Conservation (phyloP, 1,284 basidiomycete genomes). For the Cyathus pygmaeus region DNA sequence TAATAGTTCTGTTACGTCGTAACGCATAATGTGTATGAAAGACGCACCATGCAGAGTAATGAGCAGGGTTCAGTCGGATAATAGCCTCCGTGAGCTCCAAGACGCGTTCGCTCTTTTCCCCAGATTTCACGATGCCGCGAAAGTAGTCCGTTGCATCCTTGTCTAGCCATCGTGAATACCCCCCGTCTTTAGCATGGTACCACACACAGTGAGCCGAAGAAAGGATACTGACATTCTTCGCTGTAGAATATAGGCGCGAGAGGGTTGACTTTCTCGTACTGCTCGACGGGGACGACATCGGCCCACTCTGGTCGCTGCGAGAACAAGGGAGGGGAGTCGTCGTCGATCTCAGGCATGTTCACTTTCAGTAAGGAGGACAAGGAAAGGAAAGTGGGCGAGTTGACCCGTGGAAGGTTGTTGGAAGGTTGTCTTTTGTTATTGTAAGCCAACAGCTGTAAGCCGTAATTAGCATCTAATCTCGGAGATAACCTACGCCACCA, state of each 20-base stretch:
- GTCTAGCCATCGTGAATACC: conserved; percentile 60
- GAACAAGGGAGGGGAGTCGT: conserved; percentile 52
- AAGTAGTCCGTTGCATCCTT: conserved; percentile 93
- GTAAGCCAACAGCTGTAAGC: too few relatives aligned
- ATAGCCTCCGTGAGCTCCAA: conserved; percentile 87
- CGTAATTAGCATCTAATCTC: too few relatives aligned
- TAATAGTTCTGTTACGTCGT: not conserved
- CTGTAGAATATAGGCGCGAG: conserved; percentile 92
- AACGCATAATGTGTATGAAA: not conserved
- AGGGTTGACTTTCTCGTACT: conserved; percentile 81
- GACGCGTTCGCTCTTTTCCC: conserved; percentile 83
- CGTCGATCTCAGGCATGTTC: not conserved
- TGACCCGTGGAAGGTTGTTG: too few relatives aligned
- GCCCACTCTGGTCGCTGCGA: conserved; percentile 77
- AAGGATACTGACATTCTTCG: conserved; percentile 75
- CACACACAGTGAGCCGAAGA: conserved; percentile 2
- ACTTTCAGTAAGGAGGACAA: not conserved
- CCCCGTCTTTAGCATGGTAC: not conserved
- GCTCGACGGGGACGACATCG: conserved; percentile 83
- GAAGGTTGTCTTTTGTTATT: too few relatives aligned
- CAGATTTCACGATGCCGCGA: conserved; percentile 79
- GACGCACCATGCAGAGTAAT: conserved; percentile 91
- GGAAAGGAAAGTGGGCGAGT: too few relatives aligned
- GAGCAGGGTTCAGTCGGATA: conserved; percentile 89
- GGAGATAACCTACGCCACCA: too few relatives aligned